These are phyloP conservation scores for Skeletonema potamos DNA, from an alignment of 108 stramenopile genomes.

Conservation along the genomic window DNA sequence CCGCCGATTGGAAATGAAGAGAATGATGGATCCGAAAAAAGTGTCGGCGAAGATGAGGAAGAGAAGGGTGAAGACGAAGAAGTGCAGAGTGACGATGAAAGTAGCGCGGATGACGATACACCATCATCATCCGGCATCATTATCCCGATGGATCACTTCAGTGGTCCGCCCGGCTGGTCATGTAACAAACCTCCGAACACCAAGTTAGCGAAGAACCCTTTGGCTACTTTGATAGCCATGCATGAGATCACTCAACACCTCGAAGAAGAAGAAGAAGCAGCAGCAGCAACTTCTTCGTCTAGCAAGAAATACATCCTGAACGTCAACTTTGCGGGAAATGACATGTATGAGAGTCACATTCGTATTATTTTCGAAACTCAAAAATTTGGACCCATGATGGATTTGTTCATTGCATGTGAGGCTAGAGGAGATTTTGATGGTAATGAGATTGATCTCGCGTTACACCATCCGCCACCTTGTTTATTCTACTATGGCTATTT, in stretches of 20 bases:
- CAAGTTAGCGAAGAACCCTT: slow-evolving; percentile 52
- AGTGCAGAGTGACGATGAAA: slow-evolving; percentile 25
- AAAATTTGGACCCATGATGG: slow-evolving; percentile 11
- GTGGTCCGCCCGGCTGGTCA: slow-evolving; percentile 41
- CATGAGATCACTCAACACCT: slow-evolving; percentile 36
- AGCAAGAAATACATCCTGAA: slow-evolving; percentile 65
- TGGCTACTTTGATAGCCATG: slow-evolving; percentile 57
- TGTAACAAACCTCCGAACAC: slow-evolving; percentile 9
- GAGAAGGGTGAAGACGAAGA: slow-evolving; percentile 17
- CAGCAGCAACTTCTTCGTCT: neutral
- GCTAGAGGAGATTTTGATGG: neutral
- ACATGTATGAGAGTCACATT: slow-evolving; percentile 77
- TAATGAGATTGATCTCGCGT: neutral
- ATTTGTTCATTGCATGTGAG: slow-evolving; percentile 12
- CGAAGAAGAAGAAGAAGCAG: neutral
- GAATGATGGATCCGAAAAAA: slow-evolving; percentile 7
- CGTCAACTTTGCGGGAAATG: slow-evolving; percentile 85
- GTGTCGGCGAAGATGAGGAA: slow-evolving; percentile 32
- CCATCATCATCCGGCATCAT: slow-evolving; percentile 7
- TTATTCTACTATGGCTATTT: slow-evolving; percentile 50
- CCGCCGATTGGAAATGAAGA: slow-evolving; percentile 39
- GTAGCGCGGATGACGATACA: slow-evolving; percentile 6
- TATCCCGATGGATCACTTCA: slow-evolving; percentile 45
- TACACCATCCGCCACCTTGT: slow-evolving; percentile 15
- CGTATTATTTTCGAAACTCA: slow-evolving; percentile 52